phyloP scores from a whole-genome alignment of 106 monocot genomes.

The Dendrobium nobile region DNA sequence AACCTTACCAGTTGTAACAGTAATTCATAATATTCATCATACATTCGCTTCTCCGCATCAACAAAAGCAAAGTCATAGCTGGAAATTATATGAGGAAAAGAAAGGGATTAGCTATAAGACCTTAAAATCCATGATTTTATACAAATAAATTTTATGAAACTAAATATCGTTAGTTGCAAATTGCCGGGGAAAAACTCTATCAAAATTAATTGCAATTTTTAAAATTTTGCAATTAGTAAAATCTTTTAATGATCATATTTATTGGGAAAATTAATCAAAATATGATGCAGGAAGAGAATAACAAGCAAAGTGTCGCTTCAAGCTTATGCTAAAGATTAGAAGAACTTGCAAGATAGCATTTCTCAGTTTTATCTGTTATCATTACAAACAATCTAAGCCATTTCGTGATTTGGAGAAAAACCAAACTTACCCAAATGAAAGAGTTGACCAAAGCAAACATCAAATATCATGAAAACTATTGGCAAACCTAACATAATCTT shows the following conservation, averaged over 20 bases:
- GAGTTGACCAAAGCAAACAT: too few species aligned
- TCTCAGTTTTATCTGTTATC: too few species aligned
- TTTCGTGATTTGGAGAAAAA: too few species aligned
- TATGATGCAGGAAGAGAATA: not conserved
- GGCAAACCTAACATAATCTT: too few species aligned
- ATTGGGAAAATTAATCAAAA: not conserved
- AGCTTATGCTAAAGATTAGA: too few species aligned
- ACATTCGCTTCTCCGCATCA: constrained; percentile 91
- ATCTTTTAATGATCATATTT: not conserved
- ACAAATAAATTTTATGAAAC: not conserved
- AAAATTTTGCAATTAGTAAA: not conserved
- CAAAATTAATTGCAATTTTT: not conserved
- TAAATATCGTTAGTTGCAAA: too few species aligned
- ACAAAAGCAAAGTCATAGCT: constrained; percentile 99
- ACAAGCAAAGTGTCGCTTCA: not conserved
- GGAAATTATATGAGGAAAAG: constrained; percentile 5
- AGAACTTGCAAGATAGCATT: too few species aligned
- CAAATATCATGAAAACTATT: too few species aligned
- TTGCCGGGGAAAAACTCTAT: not conserved
- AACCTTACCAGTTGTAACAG: constrained; percentile 73
- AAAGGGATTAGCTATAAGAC: not conserved
- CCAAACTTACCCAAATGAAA: too few species aligned
- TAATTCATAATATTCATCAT: constrained; percentile 77
- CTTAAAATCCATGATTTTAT: not conserved
- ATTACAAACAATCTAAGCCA: too few species aligned